phyloP scores from a whole-genome alignment of 495 filamentous ascomycete genomes.

The Chlorociboria aeruginascens region DNA sequence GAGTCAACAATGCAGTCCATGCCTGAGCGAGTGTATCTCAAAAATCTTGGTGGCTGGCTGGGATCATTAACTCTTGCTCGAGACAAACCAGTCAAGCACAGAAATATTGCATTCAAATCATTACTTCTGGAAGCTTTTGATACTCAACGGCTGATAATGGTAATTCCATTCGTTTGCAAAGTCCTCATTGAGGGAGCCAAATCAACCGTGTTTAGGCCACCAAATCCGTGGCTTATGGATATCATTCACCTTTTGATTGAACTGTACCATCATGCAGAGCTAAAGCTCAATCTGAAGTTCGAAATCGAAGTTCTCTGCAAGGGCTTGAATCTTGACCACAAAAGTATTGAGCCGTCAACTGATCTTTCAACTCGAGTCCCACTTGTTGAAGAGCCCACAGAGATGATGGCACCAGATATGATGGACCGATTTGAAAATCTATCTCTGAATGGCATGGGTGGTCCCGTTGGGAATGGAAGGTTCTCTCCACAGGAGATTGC shows the following conservation, averaged over 20 bases:
- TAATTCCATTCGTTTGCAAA: slow-evolving; percentile 95
- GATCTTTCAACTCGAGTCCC: slow-evolving; percentile 62
- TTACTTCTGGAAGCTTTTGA: slow-evolving; percentile 86
- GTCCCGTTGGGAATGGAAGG: slow-evolving; percentile 53
- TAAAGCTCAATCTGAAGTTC: slow-evolving; percentile 93
- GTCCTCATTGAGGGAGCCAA: slow-evolving; percentile 71
- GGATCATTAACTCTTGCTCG: slow-evolving; percentile 87
- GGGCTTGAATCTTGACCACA: slow-evolving; percentile 78
- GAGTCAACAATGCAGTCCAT: slow-evolving; percentile 69
- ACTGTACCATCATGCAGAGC: slow-evolving; percentile 79
- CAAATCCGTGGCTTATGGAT: slow-evolving; percentile 96
- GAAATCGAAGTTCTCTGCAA: slow-evolving; percentile 97
- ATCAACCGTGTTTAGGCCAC: slow-evolving; percentile 84
- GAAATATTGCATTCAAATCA: slow-evolving; percentile 93
- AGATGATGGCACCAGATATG: slow-evolving; percentile 50
- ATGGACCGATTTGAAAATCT: slow-evolving; percentile 71
- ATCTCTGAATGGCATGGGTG: slow-evolving; percentile 57
- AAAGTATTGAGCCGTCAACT: slow-evolving; percentile 69
- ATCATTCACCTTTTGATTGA: slow-evolving; percentile 79
- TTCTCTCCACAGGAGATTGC: slow-evolving; percentile 63
- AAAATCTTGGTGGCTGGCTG: slow-evolving; percentile 86
- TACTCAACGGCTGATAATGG: slow-evolving; percentile 75
- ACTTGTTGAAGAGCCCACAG: slow-evolving; percentile 42
- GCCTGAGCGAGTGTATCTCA: slow-evolving; percentile 74
- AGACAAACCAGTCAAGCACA: slow-evolving; percentile 91